Base-by-base conservation (phyloP, 2,329 filamentous ascomycete genomes). In the Bipolaris victoriae region DNA sequence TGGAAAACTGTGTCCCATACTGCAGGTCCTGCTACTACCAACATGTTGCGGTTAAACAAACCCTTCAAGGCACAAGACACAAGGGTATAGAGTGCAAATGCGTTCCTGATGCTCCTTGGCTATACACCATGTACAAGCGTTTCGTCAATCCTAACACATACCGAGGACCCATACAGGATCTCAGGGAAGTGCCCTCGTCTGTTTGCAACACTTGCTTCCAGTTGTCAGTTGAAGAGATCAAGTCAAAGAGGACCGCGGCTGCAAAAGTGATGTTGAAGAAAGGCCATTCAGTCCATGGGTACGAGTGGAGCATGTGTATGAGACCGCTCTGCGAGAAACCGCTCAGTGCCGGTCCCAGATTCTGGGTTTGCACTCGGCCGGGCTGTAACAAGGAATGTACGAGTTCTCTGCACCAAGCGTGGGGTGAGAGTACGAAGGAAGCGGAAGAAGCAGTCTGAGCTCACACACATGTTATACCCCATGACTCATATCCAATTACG, bases 1-100 rank as follows among this genome's bases (percentile, higher is more conserved):
- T 68, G 24, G 58, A 70, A 39, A 33, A 31, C 13, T 72, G 70
- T 55, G 33, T 36, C 0, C 63, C 64, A 11, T 71, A 65, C 52
- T 74, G 71, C 61, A 57, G 35, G 22, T 7, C 43, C 5, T 73
- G 69, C 62, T 70, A 69, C 57, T 49, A 53, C 10, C 26, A 26
- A 7, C 20, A 54, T 15, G 46, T 64, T 16, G 40, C 52, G 13
- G 31, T 20, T 9, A 10, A n/a, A 2, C n/a, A 37, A n/a, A 48
- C 26, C 15, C 1, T 18, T 13, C 24, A 7, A 5, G 13, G 22
- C 15, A 5, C 33, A 31, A 49, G 45, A 9, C n/a, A 49, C 1
- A 51, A 47, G 16, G 29, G 45, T 13, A 53, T 35, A 1, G 1
- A 43, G 20, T 71, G 70, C 50, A 11, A 3, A 2, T 70, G 67